Conservation (phyloP, 2,329 filamentous ascomycete genomes). For the Lecanoromycetidae sp. region DNA sequence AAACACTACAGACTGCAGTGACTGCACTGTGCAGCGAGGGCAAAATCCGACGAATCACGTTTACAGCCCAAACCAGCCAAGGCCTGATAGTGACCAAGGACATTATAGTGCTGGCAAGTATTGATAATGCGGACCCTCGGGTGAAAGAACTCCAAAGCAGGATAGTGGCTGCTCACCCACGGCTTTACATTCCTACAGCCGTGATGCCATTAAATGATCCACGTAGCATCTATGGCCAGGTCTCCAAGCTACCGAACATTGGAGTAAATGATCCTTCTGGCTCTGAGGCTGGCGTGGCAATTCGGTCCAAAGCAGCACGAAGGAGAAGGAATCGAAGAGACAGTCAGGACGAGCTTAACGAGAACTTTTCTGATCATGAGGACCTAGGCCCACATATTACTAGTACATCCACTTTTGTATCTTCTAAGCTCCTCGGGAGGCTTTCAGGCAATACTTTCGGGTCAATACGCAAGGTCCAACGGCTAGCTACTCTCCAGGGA, state of each 20-base stretch:
- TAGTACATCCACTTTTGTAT: too few species aligned
- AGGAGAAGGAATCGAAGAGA: too few species aligned
- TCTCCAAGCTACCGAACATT: too few species aligned
- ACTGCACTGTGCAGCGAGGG: slow-evolving; percentile 39
- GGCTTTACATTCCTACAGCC: background rate
- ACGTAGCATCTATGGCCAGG: background rate
- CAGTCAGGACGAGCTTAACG: too few species aligned
- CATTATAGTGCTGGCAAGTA: slow-evolving; percentile 13
- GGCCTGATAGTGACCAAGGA: slow-evolving; percentile 32
- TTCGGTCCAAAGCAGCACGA: too few species aligned
- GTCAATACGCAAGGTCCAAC: too few species aligned
- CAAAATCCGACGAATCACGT: slow-evolving; percentile 41
- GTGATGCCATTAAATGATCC: background rate
- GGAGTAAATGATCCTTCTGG: too few species aligned
- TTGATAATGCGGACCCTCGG: slow-evolving; percentile 11
- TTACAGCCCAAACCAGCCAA: slow-evolving; percentile 37
- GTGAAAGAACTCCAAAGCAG: slow-evolving; percentile 10
- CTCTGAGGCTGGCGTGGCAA: too few species aligned
- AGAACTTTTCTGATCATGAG: too few species aligned
- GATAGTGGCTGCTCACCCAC: slow-evolving; percentile 7
- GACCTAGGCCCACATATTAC: too few species aligned
- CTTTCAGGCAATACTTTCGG: too few species aligned
- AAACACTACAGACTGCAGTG: slow-evolving; percentile 40
- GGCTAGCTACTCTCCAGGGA: background rate
- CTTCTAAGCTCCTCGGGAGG: too few species aligned